Base-by-base conservation (phyloP, 768 basidiomycete species). In the Trametes punicea region DNA sequence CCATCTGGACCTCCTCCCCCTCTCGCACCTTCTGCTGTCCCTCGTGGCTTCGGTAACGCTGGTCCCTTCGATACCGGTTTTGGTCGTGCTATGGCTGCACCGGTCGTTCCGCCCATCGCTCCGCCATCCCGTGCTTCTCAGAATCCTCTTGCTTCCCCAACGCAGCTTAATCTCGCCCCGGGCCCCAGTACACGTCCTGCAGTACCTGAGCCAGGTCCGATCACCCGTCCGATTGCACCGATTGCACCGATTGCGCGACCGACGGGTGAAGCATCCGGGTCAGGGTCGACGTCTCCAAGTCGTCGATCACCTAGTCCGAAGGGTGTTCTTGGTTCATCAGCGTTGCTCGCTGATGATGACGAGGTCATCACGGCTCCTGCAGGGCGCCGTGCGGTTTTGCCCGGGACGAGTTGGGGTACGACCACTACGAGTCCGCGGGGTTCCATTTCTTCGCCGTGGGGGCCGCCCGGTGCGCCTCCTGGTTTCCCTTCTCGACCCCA, bases 291-390 rank as follows among this genome's bases (percentile, higher is more conserved):
- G 3, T 88, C 87, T 1, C 78, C 81, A 10, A 71, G 70, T 16
- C 73, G 75, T 41, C 75, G 78, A 9, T 78, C 80, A 31, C 77
- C 79, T 4, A 80, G 78, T 57, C 80, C 80, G 8, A 90, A 90
- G 65, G 83, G 83, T 36, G 72, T 84, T 31, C 74, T 90, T 6
- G 90, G 90, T 11, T 90, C 89, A 13, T 86, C 86, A 4, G 89
- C 90, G 18, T 77, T 91, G 18, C 81, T 84, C 2, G 81, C 88
- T 13, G 88, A 90, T 57, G 89, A 89, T 57, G 90, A 92, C 66
- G 89, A 91, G 65, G 85, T 90, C 10, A 80, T 91, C 15, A 71
- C 77, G 36, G 71, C 77, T 16, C 75, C 77, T 6, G 73, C 80
- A 33, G 69, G 81, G 45, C 73, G 80, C 21, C 61, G 67, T 13